These are phyloP conservation scores for Thalia dealbata DNA, from an alignment of 176 grass and related monocot species.

Conservation along the genomic window DNA sequence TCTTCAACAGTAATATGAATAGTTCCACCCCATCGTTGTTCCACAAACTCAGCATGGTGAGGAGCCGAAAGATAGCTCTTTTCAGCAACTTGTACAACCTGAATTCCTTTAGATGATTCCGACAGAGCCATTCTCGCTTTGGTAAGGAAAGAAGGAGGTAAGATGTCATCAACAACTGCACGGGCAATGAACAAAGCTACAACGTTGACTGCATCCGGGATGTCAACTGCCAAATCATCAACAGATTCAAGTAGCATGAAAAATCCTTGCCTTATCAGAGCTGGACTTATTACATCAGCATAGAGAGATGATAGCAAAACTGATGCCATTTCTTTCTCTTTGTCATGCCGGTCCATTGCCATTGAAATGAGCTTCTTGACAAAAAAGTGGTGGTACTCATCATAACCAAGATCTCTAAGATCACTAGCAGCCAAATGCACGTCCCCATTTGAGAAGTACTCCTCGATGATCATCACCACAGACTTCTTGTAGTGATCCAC, in stretches of 20 bases:
- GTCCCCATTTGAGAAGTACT: slow-evolving; percentile 86
- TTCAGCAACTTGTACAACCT: slow-evolving; percentile 73
- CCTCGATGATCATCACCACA: slow-evolving; percentile 57
- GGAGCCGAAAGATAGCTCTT: slow-evolving; percentile 97
- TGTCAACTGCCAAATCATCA: slow-evolving; percentile 84
- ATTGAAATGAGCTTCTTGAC: slow-evolving; percentile 89
- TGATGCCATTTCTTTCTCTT: slow-evolving; percentile 93
- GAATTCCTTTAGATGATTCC: slow-evolving; percentile 65
- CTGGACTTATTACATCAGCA: slow-evolving; percentile 47
- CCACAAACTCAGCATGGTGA: slow-evolving; percentile 85
- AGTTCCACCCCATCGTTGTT: slow-evolving; percentile 77
- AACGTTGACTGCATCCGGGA: slow-evolving; percentile 66
- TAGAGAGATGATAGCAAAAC: slow-evolving; percentile 84
- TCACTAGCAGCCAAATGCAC: slow-evolving; percentile 64
- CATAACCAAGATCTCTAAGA: slow-evolving; percentile 67
- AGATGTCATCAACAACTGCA: slow-evolving; percentile 84
- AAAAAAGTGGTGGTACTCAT: slow-evolving; percentile 72
- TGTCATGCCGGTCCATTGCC: slow-evolving; percentile 90
- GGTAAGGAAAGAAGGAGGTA: slow-evolving; percentile 77
- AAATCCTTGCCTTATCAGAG: slow-evolving; percentile 74
- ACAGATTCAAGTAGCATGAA: slow-evolving; percentile 81
- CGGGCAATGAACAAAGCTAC: slow-evolving; percentile 86
- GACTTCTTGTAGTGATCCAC: slow-evolving; percentile 82
- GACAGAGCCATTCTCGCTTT: slow-evolving; percentile 47
- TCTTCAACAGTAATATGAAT: slow-evolving; percentile 62